Base-by-base conservation (phyloP, 306 rosid genomes). In the Cucurbita argyrosperma region DNA sequence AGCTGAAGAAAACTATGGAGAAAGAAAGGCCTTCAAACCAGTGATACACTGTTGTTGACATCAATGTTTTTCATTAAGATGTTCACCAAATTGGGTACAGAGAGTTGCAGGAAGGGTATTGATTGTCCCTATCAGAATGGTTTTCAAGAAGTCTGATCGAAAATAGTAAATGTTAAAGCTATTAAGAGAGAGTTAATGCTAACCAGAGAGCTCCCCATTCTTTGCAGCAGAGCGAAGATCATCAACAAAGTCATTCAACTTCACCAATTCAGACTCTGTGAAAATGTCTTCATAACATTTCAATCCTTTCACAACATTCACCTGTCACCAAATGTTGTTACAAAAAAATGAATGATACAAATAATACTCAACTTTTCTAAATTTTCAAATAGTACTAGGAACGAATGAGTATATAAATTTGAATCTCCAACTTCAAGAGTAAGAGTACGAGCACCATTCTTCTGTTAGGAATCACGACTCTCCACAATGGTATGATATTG, bases 251-350 rank as follows among this genome's bases (percentile, higher is more conserved):
- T 87, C 85, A 54, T 63, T 73, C 84, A 95, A 79, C 80, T 89
- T 95, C 78, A 82, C 76, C 79, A 95, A 79, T 74, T 95, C 97
- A 63, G 85, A 78, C 30, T 87, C 87, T 46, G 92, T 84, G 78
- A 95, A 95, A 66, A 89, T 37, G 56, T 91, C 90, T 49, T 95
- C 97, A 78, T 85, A 91, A 76, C 92, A 81, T 82, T 95, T 95
- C 69, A 95, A 80, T 6, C 99, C 99, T 75, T 91, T 95, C 77
- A 95, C 99, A 55, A 91, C 99, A 88, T 95, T 95, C 80, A 91
- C 97, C 99, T 95, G 90, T 77, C 38, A 23, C 62, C 82, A 89
- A 74, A 63, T 66, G 57, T 13, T 66, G 57, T 13, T 30, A 50
- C 51, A 30, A 40, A 18, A 30, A 30, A 30, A 64, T 10, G 51